phyloP scores from a whole-genome alignment of 306 rosid genomes.

The Medicago lupulina region DNA sequence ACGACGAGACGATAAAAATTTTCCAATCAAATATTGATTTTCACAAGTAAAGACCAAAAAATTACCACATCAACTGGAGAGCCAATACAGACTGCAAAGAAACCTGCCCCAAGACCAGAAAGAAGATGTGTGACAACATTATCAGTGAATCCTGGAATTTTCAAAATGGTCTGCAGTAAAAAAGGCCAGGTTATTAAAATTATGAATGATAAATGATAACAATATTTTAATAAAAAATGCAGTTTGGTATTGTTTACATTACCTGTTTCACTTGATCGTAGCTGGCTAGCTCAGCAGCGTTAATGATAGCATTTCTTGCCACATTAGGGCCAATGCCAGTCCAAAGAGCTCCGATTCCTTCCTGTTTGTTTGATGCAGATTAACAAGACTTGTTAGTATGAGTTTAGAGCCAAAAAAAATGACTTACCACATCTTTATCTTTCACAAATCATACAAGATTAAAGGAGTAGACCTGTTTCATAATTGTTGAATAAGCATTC shows the following conservation, averaged over 20 bases:
- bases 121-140: slow-evolving; percentile 86
- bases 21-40: background rate
- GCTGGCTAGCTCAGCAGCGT: slow-evolving; percentile 98
- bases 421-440: background rate
- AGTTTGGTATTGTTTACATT: background rate
- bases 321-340: slow-evolving; percentile 97
- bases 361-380: slow-evolving; percentile 52
- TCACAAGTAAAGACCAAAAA: background rate
- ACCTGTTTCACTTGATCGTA: slow-evolving; percentile 98
- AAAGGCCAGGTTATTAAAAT: background rate
- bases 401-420: slow-evolving; percentile 18
- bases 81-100: slow-evolving; percentile 94
- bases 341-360: slow-evolving; percentile 93
- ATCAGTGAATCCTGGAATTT: slow-evolving; percentile 94
- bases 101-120: slow-evolving; percentile 96
- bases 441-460: slow-evolving; percentile 29
- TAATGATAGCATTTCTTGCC: slow-evolving; percentile 91
- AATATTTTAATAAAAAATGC: slow-evolving; percentile 35
- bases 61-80: slow-evolving; percentile 99
- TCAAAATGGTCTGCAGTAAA: slow-evolving; percentile 80
- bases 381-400: slow-evolving; percentile 17
- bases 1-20: background rate
- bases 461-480: slow-evolving; percentile 68
- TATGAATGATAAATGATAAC: background rate
- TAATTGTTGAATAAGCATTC: slow-evolving; percentile 92